Evolutionary conservation across 192 early-diverging fungal species (phyloP), one percentile per base, ranked within the genome.

Genomic region (Coemansia sp.): DNA sequence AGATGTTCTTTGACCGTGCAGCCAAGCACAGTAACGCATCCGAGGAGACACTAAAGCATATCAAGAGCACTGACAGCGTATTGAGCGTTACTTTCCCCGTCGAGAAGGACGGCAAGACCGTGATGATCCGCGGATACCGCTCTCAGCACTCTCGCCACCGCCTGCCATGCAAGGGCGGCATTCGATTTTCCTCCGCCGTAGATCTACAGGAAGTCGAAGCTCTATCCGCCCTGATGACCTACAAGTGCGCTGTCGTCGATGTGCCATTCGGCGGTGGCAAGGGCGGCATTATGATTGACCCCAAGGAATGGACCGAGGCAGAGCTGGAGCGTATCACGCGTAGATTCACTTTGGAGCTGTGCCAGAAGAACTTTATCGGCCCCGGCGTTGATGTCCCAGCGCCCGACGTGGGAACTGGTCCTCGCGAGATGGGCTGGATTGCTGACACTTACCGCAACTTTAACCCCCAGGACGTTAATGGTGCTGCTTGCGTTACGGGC

Each of bases 391-490:
- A 94, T 69, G 92, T 94, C 13, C 92, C 92, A 21, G 92, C 92
- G 11, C 92, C 92, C 44, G 92, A 94, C 80, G 89, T 91, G 16
- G 91, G 91, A 65, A 94, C 92, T 43, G 89, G 89, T 7, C 77
- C 90, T 14, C 87, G 91, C 43, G 91, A 92, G 77, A 94, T 94
- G 92, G 88, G 91, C 26, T 94, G 92, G 92, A 92, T 94, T 52
- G 87, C 90, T 75, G 92, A 94, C 59, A 94, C 92, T 10, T 94
- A 91, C 73, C 88, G 91, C 66, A 92, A 94, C 77, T 92, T 94
- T 76, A 88, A 92, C 82, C 82, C 89, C 4, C 81, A 86, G 63
- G 92, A 94, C 74, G 91, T 93, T 21, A 90, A 92, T 61, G 87
- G 90, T n/a, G 89, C 88, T 55, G 92, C 87, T 46, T 92, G 90